Base-by-base conservation (phyloP, 345 rosid species). In the Syzygium aromaticum region DNA sequence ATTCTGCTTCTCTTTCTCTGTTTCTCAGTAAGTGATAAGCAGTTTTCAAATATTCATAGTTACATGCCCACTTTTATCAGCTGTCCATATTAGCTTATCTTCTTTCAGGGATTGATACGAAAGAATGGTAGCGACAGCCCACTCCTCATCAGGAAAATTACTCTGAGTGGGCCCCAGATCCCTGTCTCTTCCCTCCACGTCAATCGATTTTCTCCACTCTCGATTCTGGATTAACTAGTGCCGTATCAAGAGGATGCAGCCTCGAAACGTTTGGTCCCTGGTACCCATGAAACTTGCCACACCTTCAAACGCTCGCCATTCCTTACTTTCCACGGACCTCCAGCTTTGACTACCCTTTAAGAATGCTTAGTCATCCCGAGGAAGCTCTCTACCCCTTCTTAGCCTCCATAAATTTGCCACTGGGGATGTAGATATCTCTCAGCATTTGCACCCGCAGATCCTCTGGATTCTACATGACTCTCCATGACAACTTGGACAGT, bases 161-260 rank as follows among this genome's bases (percentile, higher is more conserved):
- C 46, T 43, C 46, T 43, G 46, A 43, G 25, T 4, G 4, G 28
- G 63, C 63, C 63, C 63, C 0, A 3, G 63, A 10, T 4, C 14
- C 63, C 28, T 4, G 1, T 57, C 28, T 57, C 63, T 57, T 7
- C 28, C 63, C n/a, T 4, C 63, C n/a, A 0, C 28, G 25, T 57
- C 63, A 57, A 57, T 25, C 25, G 10, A 57, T n/a, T n/a, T n/a
- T n/a, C n/a, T n/a, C n/a, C n/a, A n/a, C n/a, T n/a, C n/a, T n/a
- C n/a, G n/a, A n/a, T n/a, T n/a, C n/a, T n/a, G n/a, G n/a, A n/a
- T 43, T 57, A 23, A 57, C 63, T 57, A 57, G 28, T 0, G 0
- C 63, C 28, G 23, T 25, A 11, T 57, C 63, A 57, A 57, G 3
- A 25, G 3, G 27, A 11, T 43, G 63, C 3, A 25, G 15, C 0